Evolutionary conservation across 148 eudicot genomes (phyloP), one percentile per base, ranked within the genome.

Genomic region (Hydrangea macrophylla): DNA sequence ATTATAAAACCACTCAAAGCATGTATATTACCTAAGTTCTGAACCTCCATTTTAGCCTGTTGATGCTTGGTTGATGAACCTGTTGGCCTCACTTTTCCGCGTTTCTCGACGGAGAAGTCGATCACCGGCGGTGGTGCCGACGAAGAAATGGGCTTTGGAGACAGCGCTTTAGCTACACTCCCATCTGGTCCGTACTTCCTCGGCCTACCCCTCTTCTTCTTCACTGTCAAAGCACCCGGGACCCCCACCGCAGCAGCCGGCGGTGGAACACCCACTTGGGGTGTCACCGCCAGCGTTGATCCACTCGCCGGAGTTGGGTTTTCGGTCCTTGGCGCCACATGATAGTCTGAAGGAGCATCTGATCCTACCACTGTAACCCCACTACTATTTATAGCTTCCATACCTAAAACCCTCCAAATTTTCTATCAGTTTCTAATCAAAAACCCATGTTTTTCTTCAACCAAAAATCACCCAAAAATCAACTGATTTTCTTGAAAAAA

Each of bases 151-250:
- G 96, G 97, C 75, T 88, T 88, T 0, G 96, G 92, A 0, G 96
- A 85, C 5, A 94, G 79, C 45, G 86, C 82, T 40, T 69, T 51
- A 11, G 75, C 65, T 2, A 82, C 85, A 10, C 86, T 51, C 64
- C 97, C 97, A 74, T 87, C 97, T 5, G 96, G 83, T 2, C 80
- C 97, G 64, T 94, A 90, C 82, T 94, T 94, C 63, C 97, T 83
- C 42, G 99, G 99, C 48, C 98, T 82, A 0, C 99, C 99, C 66
- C 96, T 80, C 73, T 94, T 94, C 81, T 93, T 93, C 85, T 85
- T 90, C 75, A 48, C 25, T 23, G 73, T 18, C 27, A 31, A 26
- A 58, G 25, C 44, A 1, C 48, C 71, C 26, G 60, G 25, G 24
- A 68, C 51, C 73, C 37, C 57, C 73, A 62, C 50, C 53, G 26